Evolutionary conservation across 441 rosid species (phyloP), one percentile per base, ranked within the genome.

Genomic region (Daphne laureola): DNA sequence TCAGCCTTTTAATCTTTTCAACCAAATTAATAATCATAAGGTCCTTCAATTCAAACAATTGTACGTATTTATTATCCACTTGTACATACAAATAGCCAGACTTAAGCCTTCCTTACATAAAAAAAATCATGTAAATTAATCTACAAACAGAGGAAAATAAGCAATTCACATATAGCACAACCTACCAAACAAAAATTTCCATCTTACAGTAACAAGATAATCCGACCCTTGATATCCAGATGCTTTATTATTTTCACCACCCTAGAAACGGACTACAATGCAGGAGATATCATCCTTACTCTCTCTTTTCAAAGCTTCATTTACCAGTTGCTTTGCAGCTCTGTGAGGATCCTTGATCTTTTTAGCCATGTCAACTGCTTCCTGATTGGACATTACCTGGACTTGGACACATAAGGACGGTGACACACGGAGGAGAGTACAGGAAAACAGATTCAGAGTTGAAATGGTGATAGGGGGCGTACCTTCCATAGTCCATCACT

Each of bases 401-500:
- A 49, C 42, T 13, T 14, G 16, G 15, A 14, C 42, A n/a, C 1
- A 53, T 3, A 21, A 43, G 31, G 17, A 38, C 14, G 17, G 49
- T 23, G 5, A 31, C 9, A 7, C 38, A 31, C 38, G 7, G 11
- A 45, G 23, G 25, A 27, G 5, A 5, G 23, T 11, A 18, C n/a
- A 14, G 13, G 14, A 46, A 36, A 15, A 51, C 25, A 21, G 25
- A 23, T 26, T 14, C 2, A 3, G 25, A 41, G 25, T 46, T 17
- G 14, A n/a, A 13, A 48, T 21, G 14, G 42, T 58, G 41, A 53
- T 23, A 49, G n/a, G 43, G 26, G 31, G 55, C 62, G 7, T 31
- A 83, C 86, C 90, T 80, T 83, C 90, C 90, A 83, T 43, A 83
- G 55, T 46, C 90, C 90, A 18, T 83, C 90, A 71, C 90, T 83